A percentile compares a stretch with the other conserved stretches of the same genome.
Conservation (phyloP, 805 yeast genomes). For the Lipomyces orientalis region DNA sequence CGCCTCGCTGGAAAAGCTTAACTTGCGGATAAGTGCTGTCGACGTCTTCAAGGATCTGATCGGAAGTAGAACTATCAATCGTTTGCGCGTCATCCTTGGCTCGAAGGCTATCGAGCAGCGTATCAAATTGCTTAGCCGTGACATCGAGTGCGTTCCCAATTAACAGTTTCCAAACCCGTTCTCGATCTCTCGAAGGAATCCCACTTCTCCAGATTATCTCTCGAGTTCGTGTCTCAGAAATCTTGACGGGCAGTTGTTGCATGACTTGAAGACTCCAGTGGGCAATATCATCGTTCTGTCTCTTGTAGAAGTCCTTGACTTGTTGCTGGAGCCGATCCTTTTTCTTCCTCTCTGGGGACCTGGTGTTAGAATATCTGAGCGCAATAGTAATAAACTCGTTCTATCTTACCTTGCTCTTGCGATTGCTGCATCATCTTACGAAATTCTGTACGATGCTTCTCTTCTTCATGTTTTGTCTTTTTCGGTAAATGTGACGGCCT, state of each 20-base stretch:
- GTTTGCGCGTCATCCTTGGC: constrained; percentile 11
- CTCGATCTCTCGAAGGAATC: constrained; percentile 54
- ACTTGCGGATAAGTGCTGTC: constrained; percentile 48
- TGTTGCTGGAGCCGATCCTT: constrained; percentile 22
- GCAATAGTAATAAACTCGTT: not conserved
- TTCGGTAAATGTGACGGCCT: constrained; percentile 74
- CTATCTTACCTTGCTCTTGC: constrained; percentile 23
- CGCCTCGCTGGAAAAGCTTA: constrained; percentile 46
- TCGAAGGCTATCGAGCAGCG: constrained; percentile 3
- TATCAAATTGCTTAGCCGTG: constrained; percentile 5
- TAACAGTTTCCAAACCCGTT: constrained; percentile 55
- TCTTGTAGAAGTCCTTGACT: constrained; percentile 35
- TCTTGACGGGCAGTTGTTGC: constrained; percentile 41
- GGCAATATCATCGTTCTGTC: constrained; percentile 37
- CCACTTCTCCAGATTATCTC: constrained; percentile 67
- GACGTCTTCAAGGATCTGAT: constrained; percentile 39
- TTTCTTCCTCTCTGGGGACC: constrained; percentile 29
- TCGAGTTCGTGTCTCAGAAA: constrained; percentile 51
- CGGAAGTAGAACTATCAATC: constrained; percentile 20
- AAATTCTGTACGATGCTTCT: constrained; percentile 61
- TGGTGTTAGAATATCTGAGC: constrained; percentile 7
- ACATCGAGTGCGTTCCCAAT: constrained; percentile 18
- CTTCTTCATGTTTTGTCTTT: constrained; percentile 58
- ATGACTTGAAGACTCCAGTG: constrained; percentile 53
- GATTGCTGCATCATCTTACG: constrained; percentile 49